Conservation (phyloP, 2,329 filamentous ascomycete species). For the Exophiala alcalophila region DNA sequence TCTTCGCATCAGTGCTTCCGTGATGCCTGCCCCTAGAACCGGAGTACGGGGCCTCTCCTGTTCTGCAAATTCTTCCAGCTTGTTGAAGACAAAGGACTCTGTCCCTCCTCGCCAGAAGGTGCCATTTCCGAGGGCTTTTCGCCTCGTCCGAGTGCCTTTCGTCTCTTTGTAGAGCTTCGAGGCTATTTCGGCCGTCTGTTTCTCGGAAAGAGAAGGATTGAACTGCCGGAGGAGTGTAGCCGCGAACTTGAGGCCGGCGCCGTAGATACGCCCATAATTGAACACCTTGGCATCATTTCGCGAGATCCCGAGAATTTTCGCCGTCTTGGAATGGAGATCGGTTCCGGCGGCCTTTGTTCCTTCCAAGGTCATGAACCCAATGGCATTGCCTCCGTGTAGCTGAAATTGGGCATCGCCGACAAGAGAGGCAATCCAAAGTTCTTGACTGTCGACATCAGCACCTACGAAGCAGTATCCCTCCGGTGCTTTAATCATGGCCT, state of each 20-base stretch:
- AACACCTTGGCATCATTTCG: conserved; percentile 96
- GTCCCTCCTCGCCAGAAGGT: conserved; percentile 95
- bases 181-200: conserved; percentile 72
- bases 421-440: conserved; percentile 96
- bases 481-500: conserved; percentile 92
- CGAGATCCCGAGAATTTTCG: conserved; percentile 85
- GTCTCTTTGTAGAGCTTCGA: conserved; percentile 80
- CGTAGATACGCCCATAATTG: conserved; percentile 98
- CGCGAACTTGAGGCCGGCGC: conserved; percentile 93
- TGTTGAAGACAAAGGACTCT: conserved; percentile 97
- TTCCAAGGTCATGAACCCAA: conserved; percentile 98
- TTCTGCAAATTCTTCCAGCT: conserved; percentile 94
- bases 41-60: conserved; percentile 88
- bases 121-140: conserved; percentile 64
- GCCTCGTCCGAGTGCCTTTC: conserved; percentile 80
- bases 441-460: conserved; percentile 94
- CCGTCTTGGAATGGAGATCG: conserved; percentile 90
- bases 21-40: conserved; percentile 90
- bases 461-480: conserved; percentile 91
- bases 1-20: conserved; percentile 84
- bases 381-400: conserved; percentile 91
- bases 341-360: conserved; percentile 92
- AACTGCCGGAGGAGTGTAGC: conserved; percentile 88
- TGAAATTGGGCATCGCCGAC: conserved; percentile 93
- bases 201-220: conserved; percentile 78